Conservation (phyloP, 2,329 filamentous ascomycete species). For the Polytolypa hystricis region DNA sequence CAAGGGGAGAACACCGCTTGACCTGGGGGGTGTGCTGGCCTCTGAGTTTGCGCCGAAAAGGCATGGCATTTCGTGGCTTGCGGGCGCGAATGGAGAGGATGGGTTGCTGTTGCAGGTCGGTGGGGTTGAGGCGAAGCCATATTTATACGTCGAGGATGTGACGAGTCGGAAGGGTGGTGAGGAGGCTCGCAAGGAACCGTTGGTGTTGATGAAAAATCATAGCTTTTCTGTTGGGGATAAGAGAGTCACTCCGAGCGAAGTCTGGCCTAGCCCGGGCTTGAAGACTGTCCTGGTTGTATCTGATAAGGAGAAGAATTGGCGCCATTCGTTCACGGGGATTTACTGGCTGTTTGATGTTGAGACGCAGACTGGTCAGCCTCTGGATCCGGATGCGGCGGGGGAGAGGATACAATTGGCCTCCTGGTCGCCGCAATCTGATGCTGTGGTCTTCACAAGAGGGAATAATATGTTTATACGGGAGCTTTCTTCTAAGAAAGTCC, state of each 20-base stretch:
- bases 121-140: constrained; percentile 48
- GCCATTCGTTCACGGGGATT: constrained; percentile 72
- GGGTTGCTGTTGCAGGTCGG: constrained; percentile 62
- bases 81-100: constrained; percentile 47
- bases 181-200: constrained; percentile 39
- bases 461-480: constrained; percentile 84
- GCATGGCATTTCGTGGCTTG: constrained; percentile 37
- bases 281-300: constrained; percentile 78
- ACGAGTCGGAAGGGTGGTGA: constrained; percentile 41
- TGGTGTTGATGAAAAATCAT: constrained; percentile 62
- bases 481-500: constrained; percentile 47
- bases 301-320: constrained; percentile 64
- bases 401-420: constrained; percentile 69
- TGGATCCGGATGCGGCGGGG: constrained; percentile 58
- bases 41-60: constrained; percentile 22
- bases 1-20: constrained; percentile 22
- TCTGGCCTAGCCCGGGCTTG: constrained; percentile 70
- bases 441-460: constrained; percentile 75
- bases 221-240: constrained; percentile 51
- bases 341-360: constrained; percentile 93
- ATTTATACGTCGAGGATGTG: constrained; percentile 79
- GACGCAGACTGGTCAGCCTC: constrained; percentile 62
- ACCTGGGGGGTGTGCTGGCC: constrained; percentile 16
- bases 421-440: constrained; percentile 81
- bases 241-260: constrained; percentile 46